phyloP scores from a whole-genome alignment of 176 grass and related monocot species.

The Stipa capillata region DNA sequence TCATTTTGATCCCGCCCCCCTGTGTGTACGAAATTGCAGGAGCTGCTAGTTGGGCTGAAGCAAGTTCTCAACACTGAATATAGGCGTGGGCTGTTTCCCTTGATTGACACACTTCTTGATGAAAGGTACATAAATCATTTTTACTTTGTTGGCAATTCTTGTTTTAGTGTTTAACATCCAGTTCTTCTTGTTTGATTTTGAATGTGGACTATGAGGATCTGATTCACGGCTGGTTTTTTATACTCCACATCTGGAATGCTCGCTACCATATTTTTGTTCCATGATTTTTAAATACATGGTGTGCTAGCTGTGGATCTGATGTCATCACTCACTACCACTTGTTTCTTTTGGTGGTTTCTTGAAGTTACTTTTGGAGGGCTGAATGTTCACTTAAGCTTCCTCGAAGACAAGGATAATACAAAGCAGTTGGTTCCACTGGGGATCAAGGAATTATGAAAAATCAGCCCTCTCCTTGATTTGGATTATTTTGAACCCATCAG shows the following conservation, averaged over 20 bases:
- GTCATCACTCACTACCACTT: background rate
- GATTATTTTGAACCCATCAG: background rate
- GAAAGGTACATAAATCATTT: conserved; percentile 60
- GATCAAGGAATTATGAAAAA: background rate
- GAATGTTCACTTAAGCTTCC: background rate
- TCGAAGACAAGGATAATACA: background rate
- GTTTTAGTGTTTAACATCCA: background rate
- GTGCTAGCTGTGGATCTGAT: background rate
- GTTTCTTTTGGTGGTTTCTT: background rate
- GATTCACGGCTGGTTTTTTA: background rate
- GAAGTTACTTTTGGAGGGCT: conserved; percentile 11
- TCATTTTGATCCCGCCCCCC: too few relatives aligned
- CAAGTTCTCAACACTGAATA: conserved; percentile 94
- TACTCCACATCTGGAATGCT: background rate
- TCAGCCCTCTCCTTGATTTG: background rate
- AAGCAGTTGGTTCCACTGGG: background rate
- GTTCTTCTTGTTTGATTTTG: background rate
- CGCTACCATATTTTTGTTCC: background rate
- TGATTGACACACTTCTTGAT: conserved; percentile 99
- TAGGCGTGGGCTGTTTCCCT: conserved; percentile 77
- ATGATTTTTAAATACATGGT: background rate
- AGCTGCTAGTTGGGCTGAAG: conserved; percentile 91
- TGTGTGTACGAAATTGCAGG: conserved; percentile 39
- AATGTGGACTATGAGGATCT: background rate
- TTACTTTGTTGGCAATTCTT: background rate